Percentiles rank a stretch among this genome's conserved stretches.
phyloP scores from a whole-genome alignment of 2,329 filamentous ascomycete genomes.

The Chaetomiaceae sp. region DNA sequence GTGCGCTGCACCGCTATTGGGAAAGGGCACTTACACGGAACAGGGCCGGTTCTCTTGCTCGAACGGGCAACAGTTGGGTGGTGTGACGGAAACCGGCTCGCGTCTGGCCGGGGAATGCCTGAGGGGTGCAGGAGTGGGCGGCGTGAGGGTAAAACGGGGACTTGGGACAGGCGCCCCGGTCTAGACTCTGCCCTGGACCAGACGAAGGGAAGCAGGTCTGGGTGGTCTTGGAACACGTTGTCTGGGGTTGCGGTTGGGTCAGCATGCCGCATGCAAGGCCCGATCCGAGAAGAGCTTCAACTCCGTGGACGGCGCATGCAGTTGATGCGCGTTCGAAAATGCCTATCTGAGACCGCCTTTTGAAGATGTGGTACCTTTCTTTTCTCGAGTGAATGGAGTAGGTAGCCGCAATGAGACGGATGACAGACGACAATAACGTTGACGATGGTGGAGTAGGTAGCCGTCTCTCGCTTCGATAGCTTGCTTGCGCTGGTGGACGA shows the following conservation, averaged over 20 bases:
- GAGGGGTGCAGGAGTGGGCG: not conserved
- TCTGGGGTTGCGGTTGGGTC: not conserved
- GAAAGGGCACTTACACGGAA: conserved; percentile 18
- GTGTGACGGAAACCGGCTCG: conserved; percentile 13
- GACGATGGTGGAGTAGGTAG: no score
- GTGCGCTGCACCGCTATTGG: conserved; percentile 12
- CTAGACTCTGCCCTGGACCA: conserved; percentile 10
- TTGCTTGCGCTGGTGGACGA: no score
- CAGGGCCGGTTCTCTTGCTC: not conserved
- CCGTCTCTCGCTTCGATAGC: no score
- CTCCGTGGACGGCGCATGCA: not conserved
- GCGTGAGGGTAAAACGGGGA: conserved; percentile 14
- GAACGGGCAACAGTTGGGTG: not conserved
- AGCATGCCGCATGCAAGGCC: not conserved
- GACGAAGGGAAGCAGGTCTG: not conserved
- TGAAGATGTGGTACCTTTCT: no score
- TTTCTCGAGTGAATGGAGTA: no score
- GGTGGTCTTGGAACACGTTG: not conserved
- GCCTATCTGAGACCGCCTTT: no score
- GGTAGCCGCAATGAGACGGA: no score
- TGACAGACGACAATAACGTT: no score
- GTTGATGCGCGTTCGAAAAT: no score
- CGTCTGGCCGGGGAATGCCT: conserved; percentile 4
- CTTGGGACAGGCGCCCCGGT: conserved; percentile 3
- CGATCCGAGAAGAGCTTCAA: not conserved